These are phyloP conservation scores for Starmerella sp. DNA, from an alignment of 805 yeast species.

Conservation along the genomic window DNA sequence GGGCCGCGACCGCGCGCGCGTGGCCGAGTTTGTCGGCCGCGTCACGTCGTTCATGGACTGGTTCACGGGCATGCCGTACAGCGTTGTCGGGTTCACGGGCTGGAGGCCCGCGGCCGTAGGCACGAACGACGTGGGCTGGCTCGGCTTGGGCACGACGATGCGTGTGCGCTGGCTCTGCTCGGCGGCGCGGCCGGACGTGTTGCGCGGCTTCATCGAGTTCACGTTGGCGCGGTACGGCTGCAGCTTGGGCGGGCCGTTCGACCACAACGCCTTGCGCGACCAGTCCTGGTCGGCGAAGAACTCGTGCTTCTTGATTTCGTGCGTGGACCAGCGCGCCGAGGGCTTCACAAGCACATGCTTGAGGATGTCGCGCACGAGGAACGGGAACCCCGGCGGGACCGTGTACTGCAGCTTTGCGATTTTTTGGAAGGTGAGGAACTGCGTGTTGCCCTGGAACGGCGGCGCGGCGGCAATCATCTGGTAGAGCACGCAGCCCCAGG, in stretches of 20 bases:
- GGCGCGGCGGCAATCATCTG: slow-evolving; percentile 78
- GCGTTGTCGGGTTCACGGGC: slow-evolving; percentile 18
- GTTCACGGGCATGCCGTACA: slow-evolving; percentile 20
- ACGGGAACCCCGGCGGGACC: slow-evolving; percentile 59
- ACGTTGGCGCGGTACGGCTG: slow-evolving; percentile 35
- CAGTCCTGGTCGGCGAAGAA: slow-evolving; percentile 67
- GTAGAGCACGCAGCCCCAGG: slow-evolving; percentile 76
- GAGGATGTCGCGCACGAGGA: slow-evolving; percentile 53
- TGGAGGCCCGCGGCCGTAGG: slow-evolving; percentile 22
- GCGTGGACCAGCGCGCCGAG: slow-evolving; percentile 46
- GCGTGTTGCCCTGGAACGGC: slow-evolving; percentile 80
- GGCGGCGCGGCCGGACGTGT: not conserved
- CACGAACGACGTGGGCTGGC: slow-evolving; percentile 7
- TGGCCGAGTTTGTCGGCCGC: not conserved
- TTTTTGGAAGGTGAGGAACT: slow-evolving; percentile 76
- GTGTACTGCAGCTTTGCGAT: slow-evolving; percentile 67
- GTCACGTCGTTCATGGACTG: not conserved
- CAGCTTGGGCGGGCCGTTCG: slow-evolving; percentile 50
- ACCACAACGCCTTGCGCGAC: slow-evolving; percentile 64
- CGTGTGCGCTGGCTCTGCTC: not conserved
- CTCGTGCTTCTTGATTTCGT: slow-evolving; percentile 49
- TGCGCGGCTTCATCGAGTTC: slow-evolving; percentile 21
- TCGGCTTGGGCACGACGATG: not conserved
- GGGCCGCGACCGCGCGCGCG: slow-evolving; percentile 9
- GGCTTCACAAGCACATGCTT: slow-evolving; percentile 60